Conservation (phyloP, 202 grass and related monocot genomes). For the Schoenoplectus tabernaemontani region DNA sequence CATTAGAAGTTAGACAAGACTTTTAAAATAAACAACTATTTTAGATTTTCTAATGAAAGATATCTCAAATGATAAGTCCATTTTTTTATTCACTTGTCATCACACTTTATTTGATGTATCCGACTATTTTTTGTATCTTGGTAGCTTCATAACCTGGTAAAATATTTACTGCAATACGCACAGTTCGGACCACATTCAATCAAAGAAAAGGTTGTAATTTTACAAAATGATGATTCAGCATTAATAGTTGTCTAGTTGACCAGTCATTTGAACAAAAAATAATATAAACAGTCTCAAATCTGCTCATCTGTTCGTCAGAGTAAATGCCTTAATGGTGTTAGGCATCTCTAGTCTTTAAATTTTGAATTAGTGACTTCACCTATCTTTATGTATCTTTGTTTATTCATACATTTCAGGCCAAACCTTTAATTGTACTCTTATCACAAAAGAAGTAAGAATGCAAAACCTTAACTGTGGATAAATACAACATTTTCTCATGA, state of each 20-base stretch:
- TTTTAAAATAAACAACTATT: not conserved
- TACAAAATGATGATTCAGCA: not conserved
- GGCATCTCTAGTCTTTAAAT: not conserved
- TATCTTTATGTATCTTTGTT: constrained; percentile 9
- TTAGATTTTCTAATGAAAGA: not conserved
- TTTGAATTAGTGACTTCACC: not conserved
- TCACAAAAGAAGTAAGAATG: not conserved
- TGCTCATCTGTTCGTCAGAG: not conserved
- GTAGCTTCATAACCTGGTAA: not conserved
- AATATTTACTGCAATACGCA: too few species aligned
- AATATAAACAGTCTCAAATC: not conserved
- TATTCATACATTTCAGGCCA: not conserved
- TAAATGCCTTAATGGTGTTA: not conserved
- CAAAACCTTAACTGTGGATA: not conserved
- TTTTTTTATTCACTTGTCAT: not conserved
- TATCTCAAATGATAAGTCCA: not conserved
- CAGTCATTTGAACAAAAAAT: not conserved
- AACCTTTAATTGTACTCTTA: not conserved
- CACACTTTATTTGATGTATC: too few species aligned
- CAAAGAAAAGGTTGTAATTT: not conserved
- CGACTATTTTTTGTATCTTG: too few species aligned
- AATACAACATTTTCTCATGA: not conserved
- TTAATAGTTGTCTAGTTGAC: not conserved
- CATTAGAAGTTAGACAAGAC: not conserved
- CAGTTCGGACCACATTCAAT: not conserved